Percentiles rank a stretch among this genome's conserved stretches.
Conservation (phyloP, 2,329 filamentous ascomycete genomes). For the Ceratocystis harringtonii region DNA sequence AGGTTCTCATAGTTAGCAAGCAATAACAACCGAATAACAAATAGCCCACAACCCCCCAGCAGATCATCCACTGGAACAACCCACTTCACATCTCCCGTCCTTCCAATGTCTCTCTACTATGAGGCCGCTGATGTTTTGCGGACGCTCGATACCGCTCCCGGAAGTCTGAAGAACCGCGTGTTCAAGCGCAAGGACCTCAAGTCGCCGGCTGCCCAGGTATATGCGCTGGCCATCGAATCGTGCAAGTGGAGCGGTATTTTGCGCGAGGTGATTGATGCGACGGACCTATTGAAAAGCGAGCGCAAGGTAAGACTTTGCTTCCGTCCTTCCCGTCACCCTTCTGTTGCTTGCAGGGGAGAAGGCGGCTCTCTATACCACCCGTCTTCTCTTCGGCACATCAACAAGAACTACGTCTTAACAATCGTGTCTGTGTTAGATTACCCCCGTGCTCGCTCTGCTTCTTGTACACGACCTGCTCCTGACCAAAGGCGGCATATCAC, state of each 20-base stretch:
- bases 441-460: constrained; percentile 63
- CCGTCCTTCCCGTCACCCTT: not conserved
- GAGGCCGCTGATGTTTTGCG: constrained; percentile 68
- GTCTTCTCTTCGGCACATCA: too few species aligned
- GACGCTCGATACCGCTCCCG: constrained; percentile 42
- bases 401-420: not conserved
- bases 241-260: constrained; percentile 81
- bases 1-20: not conserved
- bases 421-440: constrained; percentile 41
- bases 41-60: too few species aligned
- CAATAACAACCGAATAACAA: too few species aligned
- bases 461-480: constrained; percentile 77
- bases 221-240: constrained; percentile 72
- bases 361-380: too few species aligned
- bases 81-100: not conserved
- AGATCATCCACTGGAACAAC: not conserved
- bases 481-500: constrained; percentile 65
- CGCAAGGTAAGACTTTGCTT: constrained; percentile 50
- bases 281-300: constrained; percentile 63
- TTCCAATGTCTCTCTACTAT: constrained; percentile 82
- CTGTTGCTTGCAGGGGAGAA: not conserved
- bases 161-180: constrained; percentile 74
- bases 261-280: constrained; percentile 75
- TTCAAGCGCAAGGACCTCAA: constrained; percentile 63
- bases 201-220: constrained; percentile 65